Evolutionary conservation across 441 rosid genomes (phyloP), one percentile per base, ranked within the genome.

Genomic region (Kokia cookei): DNA sequence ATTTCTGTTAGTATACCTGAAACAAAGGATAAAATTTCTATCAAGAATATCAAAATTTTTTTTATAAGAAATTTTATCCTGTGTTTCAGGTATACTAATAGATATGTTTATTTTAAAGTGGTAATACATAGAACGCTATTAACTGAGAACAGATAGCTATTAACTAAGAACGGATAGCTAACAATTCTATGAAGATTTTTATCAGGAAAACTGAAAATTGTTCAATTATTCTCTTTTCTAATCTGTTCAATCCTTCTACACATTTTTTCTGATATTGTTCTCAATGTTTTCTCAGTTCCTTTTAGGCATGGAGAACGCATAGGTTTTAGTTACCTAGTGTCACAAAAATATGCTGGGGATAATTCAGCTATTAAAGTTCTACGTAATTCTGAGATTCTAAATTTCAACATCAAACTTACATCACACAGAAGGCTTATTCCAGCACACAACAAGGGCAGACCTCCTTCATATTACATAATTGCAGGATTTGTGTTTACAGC

Each of bases 321-420:
- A 47, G 90, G 95, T 72, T 88, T 88, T 77, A 90, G 95, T 77
- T 88, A 88, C 77, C 95, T 90, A 65, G 80, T 90, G 35, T 87
- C 95, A n/a, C 93, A 88, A 74, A 87, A 90, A 76, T 90, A 90
- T 78, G 76, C 87, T 53, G 91, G 91, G 51, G 95, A 90, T 67
- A 81, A 62, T 71, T 88, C 93, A 12, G 74, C 73, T 4, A 80
- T 90, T 29, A 82, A 85, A 80, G 89, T 90, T 74, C 88, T 88
- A 22, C 89, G 95, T 4, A 69, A 82, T 71, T 87, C 91, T 47
- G 66, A 83, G 76, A 73, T 75, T 48, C 76, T 84, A 29, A 75
- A 82, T 55, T 88, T 86, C 78, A 74, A 79, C 71, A 81, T 90
- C 71, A 82, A 87, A 76, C 95, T 90, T 75, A 76, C 84, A n/a